Evolutionary conservation across 441 rosid species (phyloP).

Genomic region (Populus trichocarpa): DNA sequence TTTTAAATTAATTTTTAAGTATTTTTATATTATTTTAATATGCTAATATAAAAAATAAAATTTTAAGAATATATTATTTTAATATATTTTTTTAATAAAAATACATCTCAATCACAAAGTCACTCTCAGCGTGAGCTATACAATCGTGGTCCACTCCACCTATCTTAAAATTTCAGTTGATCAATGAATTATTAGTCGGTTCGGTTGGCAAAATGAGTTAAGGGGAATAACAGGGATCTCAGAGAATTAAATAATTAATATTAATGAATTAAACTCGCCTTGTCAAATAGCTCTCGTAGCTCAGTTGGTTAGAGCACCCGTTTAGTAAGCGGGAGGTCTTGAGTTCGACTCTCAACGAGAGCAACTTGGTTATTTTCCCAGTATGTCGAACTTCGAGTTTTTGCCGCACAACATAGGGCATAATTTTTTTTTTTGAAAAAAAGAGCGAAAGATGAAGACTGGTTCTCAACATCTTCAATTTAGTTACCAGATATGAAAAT

Average conservation of each 20-base stretch:
- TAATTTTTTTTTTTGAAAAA: too few species aligned
- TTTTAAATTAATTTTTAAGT: too few species aligned
- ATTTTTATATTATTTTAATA: too few species aligned
- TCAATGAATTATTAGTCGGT: not conserved
- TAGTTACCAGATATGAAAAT: too few species aligned
- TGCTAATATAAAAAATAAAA: too few species aligned
- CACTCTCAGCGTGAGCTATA: not conserved
- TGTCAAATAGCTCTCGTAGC: conserved; percentile 55
- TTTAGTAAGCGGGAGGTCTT: conserved; percentile 98
- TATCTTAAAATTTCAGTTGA: not conserved
- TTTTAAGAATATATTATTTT: too few species aligned
- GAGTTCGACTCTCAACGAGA: conserved; percentile 90
- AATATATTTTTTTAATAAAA: too few species aligned
- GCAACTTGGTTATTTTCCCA: conserved; percentile 13
- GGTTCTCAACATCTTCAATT: too few species aligned
- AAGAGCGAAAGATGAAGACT: too few species aligned
- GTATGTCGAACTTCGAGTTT: too few species aligned
- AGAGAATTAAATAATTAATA: rapidly evolving
- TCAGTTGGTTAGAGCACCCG: conserved; percentile 99
- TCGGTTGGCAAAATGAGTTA: not conserved
- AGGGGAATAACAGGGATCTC: not conserved
- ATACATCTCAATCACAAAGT: too few species aligned
- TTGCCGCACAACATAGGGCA: not conserved
- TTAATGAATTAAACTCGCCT: too few species aligned
- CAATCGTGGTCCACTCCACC: not conserved